These are phyloP conservation scores for Ceratorhiza oryzae-sativae DNA, from an alignment of 1,284 basidiomycete species.

Conservation along the genomic window DNA sequence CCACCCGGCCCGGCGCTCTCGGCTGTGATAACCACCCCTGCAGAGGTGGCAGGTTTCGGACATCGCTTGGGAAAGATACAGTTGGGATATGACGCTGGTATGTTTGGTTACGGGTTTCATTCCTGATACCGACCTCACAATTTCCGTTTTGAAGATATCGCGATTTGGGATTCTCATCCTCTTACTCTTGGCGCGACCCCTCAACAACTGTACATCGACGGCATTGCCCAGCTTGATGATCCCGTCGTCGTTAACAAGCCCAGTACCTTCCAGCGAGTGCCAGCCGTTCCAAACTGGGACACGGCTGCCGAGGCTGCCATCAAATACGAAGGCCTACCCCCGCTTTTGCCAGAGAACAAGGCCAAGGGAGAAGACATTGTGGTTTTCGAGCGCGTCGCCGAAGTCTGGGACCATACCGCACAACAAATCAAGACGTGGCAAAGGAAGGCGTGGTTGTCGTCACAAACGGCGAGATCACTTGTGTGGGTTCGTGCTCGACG, in stretches of 20 bases:
- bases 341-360: conserved; percentile 55
- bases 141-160: conserved; percentile 61
- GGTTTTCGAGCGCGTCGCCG: conserved; percentile 51
- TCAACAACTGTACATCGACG: conserved; percentile 66
- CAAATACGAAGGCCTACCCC: conserved; percentile 69
- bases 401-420: conserved; percentile 25
- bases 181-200: conserved; percentile 64
- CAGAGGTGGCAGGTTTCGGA: conserved; percentile 75
- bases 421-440: neutral
- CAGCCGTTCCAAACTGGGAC: conserved; percentile 68
- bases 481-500: conserved; percentile 46
- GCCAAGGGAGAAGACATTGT: conserved; percentile 42
- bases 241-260: conserved; percentile 53
- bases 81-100: conserved; percentile 58
- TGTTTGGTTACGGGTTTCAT: too few relatives aligned
- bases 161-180: conserved; percentile 89
- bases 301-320: conserved; percentile 63
- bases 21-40: conserved; percentile 80
- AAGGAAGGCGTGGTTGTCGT: conserved; percentile 49
- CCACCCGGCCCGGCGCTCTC: conserved; percentile 66
- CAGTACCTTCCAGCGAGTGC: conserved; percentile 55
- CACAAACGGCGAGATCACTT: conserved; percentile 51
- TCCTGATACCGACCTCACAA: too few relatives aligned
- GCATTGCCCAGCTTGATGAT: conserved; percentile 54
- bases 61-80: conserved; percentile 82